Evolutionary conservation across 2,329 filamentous ascomycete genomes (phyloP).

Genomic region (Hypomyces perniciosus): DNA sequence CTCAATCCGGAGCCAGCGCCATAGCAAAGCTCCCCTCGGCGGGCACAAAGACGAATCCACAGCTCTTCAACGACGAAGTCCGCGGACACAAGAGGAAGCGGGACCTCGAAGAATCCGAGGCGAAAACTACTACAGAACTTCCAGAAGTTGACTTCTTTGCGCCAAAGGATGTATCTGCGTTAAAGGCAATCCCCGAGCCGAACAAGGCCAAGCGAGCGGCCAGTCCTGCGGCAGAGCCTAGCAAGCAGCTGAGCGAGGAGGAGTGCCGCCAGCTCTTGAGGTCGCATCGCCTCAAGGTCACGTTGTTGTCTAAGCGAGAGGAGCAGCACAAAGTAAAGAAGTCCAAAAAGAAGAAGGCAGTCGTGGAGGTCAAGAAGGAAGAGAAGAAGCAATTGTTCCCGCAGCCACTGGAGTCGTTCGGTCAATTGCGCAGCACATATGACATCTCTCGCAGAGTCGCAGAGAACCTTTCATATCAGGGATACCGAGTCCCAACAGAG

Average conservation of each 20-base stretch:
- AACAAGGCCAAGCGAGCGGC: conserved; percentile 21
- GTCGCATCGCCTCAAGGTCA: conserved; percentile 79
- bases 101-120: conserved; percentile 30
- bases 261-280: conserved; percentile 69
- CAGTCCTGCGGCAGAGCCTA: conserved; percentile 22
- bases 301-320: conserved; percentile 56
- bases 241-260: conserved; percentile 52
- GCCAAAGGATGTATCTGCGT: conserved; percentile 34
- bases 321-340: conserved; percentile 44
- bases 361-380: conserved; percentile 42
- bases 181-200: conserved; percentile 20
- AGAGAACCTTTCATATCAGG: conserved; percentile 76
- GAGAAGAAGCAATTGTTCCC: conserved; percentile 63
- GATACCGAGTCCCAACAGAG: conserved; percentile 83
- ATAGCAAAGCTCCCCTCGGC: conserved; percentile 54
- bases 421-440: conserved; percentile 64
- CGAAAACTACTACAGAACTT: conserved; percentile 26
- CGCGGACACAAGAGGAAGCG: conserved; percentile 52
- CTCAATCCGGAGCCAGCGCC: conserved; percentile 23
- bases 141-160: conserved; percentile 57
- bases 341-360: conserved; percentile 50
- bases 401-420: conserved; percentile 72
- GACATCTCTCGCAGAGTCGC: conserved; percentile 67
- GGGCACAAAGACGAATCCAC: conserved; percentile 58
- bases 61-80: conserved; percentile 59